These are phyloP conservation scores for Biscogniauxia mediterranea DNA, from an alignment of 2,329 filamentous ascomycete species.

Conservation along the genomic window DNA sequence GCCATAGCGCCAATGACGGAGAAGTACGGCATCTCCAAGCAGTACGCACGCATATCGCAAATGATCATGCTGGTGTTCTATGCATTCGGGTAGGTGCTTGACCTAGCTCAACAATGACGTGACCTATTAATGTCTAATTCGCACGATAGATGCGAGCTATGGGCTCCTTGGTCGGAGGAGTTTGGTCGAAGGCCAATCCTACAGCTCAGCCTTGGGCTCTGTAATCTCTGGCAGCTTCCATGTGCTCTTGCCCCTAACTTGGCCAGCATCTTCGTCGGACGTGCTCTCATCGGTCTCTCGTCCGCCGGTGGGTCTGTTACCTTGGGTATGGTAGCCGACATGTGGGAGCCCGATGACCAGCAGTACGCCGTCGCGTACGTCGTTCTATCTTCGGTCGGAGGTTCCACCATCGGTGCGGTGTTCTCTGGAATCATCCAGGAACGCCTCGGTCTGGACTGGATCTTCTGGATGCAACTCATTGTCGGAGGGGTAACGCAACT, in stretches of 20 bases:
- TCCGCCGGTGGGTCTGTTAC: slow-evolving; percentile 61
- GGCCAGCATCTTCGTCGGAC: slow-evolving; percentile 39
- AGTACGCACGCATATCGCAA: slow-evolving; percentile 44
- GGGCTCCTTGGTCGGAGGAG: slow-evolving; percentile 52
- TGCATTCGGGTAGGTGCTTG: slow-evolving; percentile 35
- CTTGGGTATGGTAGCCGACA: slow-evolving; percentile 59
- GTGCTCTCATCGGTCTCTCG: slow-evolving; percentile 45
- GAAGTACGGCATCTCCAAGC: slow-evolving; percentile 42
- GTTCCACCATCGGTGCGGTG: slow-evolving; percentile 49
- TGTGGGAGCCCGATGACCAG: slow-evolving; percentile 56
- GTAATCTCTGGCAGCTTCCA: slow-evolving; percentile 51
- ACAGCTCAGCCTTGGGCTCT: slow-evolving; percentile 46
- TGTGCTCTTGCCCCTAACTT: slow-evolving; percentile 40
- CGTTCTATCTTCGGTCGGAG: slow-evolving; percentile 50
- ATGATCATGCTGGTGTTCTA: slow-evolving; percentile 48
- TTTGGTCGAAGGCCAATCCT: slow-evolving; percentile 48
- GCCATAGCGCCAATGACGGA: slow-evolving; percentile 40
- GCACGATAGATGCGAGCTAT: slow-evolving; percentile 46
- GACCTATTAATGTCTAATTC: neutral
- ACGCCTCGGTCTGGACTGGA: slow-evolving; percentile 51
- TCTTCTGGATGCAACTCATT: slow-evolving; percentile 59
- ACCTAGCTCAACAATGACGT: neutral
- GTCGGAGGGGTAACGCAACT: slow-evolving; percentile 50
- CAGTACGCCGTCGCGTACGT: slow-evolving; percentile 59
- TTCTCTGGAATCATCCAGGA: slow-evolving; percentile 48